phyloP scores from a whole-genome alignment of 805 yeast genomes.

The Hanseniaspora jakobsenii region DNA sequence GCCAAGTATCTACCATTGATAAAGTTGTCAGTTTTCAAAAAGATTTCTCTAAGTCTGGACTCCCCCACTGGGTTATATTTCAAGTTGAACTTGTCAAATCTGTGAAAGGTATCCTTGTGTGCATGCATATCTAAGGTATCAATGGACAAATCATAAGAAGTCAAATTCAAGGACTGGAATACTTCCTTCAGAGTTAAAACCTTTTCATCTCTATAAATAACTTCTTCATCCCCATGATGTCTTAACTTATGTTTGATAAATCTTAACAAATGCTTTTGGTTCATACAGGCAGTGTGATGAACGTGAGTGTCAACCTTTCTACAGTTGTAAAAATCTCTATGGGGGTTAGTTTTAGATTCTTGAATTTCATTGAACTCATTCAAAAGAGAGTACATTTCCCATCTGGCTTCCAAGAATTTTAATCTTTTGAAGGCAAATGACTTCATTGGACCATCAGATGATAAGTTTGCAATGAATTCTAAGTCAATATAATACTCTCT shows the following conservation, averaged over 20 bases:
- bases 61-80: constrained; percentile 98
- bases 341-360: constrained; percentile 85
- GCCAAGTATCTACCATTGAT: constrained; percentile 82
- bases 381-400: constrained; percentile 79
- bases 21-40: constrained; percentile 87
- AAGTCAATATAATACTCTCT: constrained; percentile 77
- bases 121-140: constrained; percentile 99
- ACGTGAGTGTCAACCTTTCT: constrained; percentile 66
- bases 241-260: constrained; percentile 90
- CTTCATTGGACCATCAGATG: constrained; percentile 92
- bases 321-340: constrained; percentile 53
- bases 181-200: constrained; percentile 79
- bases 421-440: constrained; percentile 89
- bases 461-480: constrained; percentile 56
- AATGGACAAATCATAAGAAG: constrained; percentile 89
- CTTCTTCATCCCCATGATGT: constrained; percentile 75
- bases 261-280: constrained; percentile 88
- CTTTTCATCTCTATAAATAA: constrained; percentile 85
- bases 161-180: constrained; percentile 74
- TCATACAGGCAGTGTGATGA: constrained; percentile 98
- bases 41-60: constrained; percentile 90
- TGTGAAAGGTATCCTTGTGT: constrained; percentile 92
- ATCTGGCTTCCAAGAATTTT: constrained; percentile 89
- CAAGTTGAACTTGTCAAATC: constrained; percentile 93
- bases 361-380: constrained; percentile 89